These are phyloP conservation scores for Ploettnerulaceae sp. DNA, from an alignment of 2,329 filamentous ascomycete genomes.

Conservation along the genomic window DNA sequence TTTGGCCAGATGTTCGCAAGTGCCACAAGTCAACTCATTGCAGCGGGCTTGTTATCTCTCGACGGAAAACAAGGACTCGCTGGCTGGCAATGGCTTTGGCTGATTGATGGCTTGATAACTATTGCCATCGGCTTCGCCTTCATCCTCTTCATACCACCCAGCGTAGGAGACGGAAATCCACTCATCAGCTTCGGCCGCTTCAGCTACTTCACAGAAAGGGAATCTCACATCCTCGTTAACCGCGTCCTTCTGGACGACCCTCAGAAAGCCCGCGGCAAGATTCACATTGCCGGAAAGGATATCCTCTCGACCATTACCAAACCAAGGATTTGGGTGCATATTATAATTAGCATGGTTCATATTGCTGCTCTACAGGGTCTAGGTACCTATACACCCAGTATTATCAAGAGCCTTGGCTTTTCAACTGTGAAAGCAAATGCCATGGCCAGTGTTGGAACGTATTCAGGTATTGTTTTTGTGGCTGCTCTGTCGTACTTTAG, in stretches of 20 bases:
- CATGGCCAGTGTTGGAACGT: slow-evolving; percentile 26
- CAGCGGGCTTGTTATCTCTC: background rate
- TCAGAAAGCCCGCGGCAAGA: slow-evolving; percentile 34
- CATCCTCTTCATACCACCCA: slow-evolving; percentile 37
- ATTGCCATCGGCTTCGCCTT: slow-evolving; percentile 28
- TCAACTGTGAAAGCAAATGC: slow-evolving; percentile 29
- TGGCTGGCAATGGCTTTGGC: slow-evolving; percentile 5
- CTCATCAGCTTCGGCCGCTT: slow-evolving; percentile 36
- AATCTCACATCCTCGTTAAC: slow-evolving; percentile 38
- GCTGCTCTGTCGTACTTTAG: slow-evolving; percentile 12
- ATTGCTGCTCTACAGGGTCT: slow-evolving; percentile 22
- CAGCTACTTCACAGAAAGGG: slow-evolving; percentile 41
- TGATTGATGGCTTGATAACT: slow-evolving; percentile 1
- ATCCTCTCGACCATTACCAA: slow-evolving; percentile 2
- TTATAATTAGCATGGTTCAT: slow-evolving; percentile 26
- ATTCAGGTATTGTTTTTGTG: slow-evolving; percentile 5
- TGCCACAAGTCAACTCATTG: slow-evolving; percentile 3
- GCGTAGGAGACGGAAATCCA: slow-evolving; percentile 35
- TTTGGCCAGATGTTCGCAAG: slow-evolving; percentile 4
- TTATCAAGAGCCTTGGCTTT: slow-evolving; percentile 32
- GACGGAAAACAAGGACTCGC: background rate
- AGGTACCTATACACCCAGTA: slow-evolving; percentile 28
- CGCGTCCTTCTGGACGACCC: slow-evolving; percentile 43
- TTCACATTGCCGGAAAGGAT: slow-evolving; percentile 32
- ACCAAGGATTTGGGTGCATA: slow-evolving; percentile 20